Evolutionary conservation across 148 eudicot species (phyloP), one percentile per base, ranked within the genome.

Genomic region (Spergularia bocconei): DNA sequence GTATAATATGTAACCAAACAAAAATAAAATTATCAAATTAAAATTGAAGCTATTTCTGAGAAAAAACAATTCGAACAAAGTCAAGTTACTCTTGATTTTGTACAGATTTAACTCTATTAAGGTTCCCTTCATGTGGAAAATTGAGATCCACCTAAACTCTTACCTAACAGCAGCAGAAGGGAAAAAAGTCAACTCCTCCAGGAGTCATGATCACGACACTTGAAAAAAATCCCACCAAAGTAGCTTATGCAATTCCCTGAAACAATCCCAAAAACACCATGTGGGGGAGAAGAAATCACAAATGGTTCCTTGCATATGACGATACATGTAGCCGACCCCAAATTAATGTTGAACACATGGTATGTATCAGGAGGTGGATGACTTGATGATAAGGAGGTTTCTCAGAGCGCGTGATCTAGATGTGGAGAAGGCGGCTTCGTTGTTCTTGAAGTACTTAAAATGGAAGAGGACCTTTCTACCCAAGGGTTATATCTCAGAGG

Each of bases 381-480:
- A 91, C 69, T 74, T 73, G 54, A 83, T 76, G 72, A 39, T 94
- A 39, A 76, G 98, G 65, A 89, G 98, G 61, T 94, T 94, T 67
- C 84, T 94, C 29, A 85, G 93, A 15, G 98, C 98, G 0, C 88
- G 97, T 11, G 88, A 88, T 77, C 70, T 85, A 17, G 84, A 94
- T 69, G 78, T 89, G 66, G 97, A 94, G 68, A 94, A 90, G 77
- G 93, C 89, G 11, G 80, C 82, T 50, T 74, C 75, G 7, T 76
- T 94, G 83, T 80, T 90, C 48, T 72, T 86, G 38, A 88, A 88
- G 60, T 90, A 84, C 82, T 74, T 85, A 0, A 83, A 79, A 70
- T 94, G 98, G 98, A 90, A 79, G 80, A 77, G 73, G 71, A 73
- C 59, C 52, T 86, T 87, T 41, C 71, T 90, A 29, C 97, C 98